Percentiles rank a stretch among this genome's conserved stretches.
phyloP scores from a whole-genome alignment of 805 yeast species.

The Starmerella bombi region DNA sequence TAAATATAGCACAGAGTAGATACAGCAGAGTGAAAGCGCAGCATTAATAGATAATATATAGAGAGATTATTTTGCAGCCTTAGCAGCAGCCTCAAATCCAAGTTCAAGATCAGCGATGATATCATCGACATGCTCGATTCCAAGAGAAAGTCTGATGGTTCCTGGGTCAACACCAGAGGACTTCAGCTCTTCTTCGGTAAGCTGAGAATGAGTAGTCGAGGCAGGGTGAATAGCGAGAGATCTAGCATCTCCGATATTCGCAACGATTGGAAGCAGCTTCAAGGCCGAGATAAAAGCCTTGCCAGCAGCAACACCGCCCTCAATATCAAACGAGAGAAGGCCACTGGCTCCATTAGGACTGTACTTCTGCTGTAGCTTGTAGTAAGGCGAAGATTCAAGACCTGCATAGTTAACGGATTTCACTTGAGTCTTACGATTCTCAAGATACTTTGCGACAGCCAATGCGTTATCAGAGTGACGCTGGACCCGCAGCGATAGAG shows the following conservation, averaged over 20 bases:
- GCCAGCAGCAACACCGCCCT: slow-evolving; percentile 56
- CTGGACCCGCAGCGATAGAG: slow-evolving; percentile 84
- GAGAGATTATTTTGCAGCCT: not conserved
- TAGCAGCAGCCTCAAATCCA: slow-evolving; percentile 46
- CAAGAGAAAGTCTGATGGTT: slow-evolving; percentile 76
- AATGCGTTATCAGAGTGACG: slow-evolving; percentile 79
- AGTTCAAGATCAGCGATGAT: slow-evolving; percentile 80
- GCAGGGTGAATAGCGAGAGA: slow-evolving; percentile 92
- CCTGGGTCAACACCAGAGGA: slow-evolving; percentile 83
- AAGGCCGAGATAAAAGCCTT: slow-evolving; percentile 73
- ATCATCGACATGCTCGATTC: slow-evolving; percentile 85
- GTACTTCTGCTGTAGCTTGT: slow-evolving; percentile 73
- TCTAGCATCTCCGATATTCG: slow-evolving; percentile 94
- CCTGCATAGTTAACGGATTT: slow-evolving; percentile 91
- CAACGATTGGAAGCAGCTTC: slow-evolving; percentile 79
- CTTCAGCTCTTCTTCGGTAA: slow-evolving; percentile 62
- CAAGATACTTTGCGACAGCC: slow-evolving; percentile 64
- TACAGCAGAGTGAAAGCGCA: too few relatives aligned
- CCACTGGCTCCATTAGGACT: slow-evolving; percentile 73
- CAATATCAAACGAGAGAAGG: slow-evolving; percentile 79
- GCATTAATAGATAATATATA: too few relatives aligned
- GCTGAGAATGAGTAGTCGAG: slow-evolving; percentile 91
- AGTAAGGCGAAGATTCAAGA: slow-evolving; percentile 61
- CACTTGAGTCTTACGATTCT: slow-evolving; percentile 46
- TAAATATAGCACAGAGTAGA: too few relatives aligned